phyloP scores from a whole-genome alignment of 2,329 filamentous ascomycete species.

The Hymenoscyphus albidus region DNA sequence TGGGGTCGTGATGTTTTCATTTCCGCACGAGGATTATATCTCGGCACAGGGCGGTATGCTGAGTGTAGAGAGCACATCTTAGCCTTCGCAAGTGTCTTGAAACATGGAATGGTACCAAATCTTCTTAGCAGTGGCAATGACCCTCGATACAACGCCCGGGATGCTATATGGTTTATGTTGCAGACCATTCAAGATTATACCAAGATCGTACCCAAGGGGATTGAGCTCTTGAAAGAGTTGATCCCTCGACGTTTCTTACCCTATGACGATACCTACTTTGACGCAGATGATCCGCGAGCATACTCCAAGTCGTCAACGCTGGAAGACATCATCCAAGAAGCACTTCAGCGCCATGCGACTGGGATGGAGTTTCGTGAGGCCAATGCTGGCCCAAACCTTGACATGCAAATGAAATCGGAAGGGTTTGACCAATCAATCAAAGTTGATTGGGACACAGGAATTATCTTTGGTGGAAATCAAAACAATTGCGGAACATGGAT shows the following conservation, averaged over 20 bases:
- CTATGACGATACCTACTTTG: conserved; percentile 94
- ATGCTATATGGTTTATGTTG: conserved; percentile 97
- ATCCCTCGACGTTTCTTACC: conserved; percentile 85
- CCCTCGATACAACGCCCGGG: conserved; percentile 90
- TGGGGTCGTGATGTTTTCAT: conserved; percentile 99
- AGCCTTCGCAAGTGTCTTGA: conserved; percentile 91
- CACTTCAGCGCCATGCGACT: conserved; percentile 83
- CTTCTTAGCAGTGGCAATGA: conserved; percentile 79
- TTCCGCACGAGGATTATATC: conserved; percentile 83
- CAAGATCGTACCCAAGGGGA: conserved; percentile 73
- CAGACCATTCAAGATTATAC: conserved; percentile 95
- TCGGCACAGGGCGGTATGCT: conserved; percentile 81
- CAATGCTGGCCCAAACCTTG: conserved; percentile 83
- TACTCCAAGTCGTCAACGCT: conserved; percentile 83
- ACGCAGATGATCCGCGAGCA: conserved; percentile 72
- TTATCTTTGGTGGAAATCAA: conserved; percentile 93
- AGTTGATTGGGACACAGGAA: conserved; percentile 85
- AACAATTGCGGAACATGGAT: conserved; percentile 98
- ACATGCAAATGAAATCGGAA: conserved; percentile 87
- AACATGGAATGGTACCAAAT: conserved; percentile 98
- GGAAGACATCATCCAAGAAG: conserved; percentile 87
- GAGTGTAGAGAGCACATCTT: conserved; percentile 93
- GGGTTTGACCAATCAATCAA: conserved; percentile 90
- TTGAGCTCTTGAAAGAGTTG: conserved; percentile 68
- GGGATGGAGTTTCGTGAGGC: conserved; percentile 92